phyloP scores from a whole-genome alignment of 2,329 filamentous ascomycete species.

The Samsoniella hepiali region DNA sequence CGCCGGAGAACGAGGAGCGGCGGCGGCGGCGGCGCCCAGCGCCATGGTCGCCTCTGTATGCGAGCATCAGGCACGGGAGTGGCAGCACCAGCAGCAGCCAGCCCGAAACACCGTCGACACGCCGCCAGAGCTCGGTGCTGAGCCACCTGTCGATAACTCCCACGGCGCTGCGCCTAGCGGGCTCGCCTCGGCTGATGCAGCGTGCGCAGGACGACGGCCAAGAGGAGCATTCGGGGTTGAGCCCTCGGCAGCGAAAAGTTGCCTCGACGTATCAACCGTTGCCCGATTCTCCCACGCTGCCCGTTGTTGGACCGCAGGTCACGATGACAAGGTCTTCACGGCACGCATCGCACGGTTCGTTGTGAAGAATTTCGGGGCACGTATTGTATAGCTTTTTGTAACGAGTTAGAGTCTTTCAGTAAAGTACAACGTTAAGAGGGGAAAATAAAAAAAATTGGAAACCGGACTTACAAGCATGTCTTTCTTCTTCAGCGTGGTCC shows the following conservation, averaged over 20 bases:
- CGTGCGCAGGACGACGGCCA: background rate
- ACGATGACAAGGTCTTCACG: background rate
- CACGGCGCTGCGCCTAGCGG: background rate
- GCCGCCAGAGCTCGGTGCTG: background rate
- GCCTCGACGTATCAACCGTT: conserved; percentile 3
- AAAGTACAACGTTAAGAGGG: background rate
- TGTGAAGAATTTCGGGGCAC: background rate
- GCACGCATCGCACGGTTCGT: background rate
- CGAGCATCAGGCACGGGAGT: too few relatives aligned
- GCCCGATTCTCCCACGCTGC: conserved; percentile 16
- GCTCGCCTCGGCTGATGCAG: background rate
- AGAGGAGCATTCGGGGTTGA: conserved; percentile 2
- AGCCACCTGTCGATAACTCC: background rate
- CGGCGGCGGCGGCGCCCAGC: background rate
- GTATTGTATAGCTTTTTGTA: background rate
- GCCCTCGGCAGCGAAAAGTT: background rate
- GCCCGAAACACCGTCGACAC: background rate
- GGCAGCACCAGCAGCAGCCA: background rate
- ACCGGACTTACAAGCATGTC: background rate
- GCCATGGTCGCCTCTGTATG: background rate
- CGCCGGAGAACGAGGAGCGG: background rate
- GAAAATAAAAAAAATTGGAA: background rate
- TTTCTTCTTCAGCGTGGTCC: background rate
- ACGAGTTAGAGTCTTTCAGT: background rate
- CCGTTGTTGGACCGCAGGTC: conserved; percentile 1